Evolutionary conservation across 1,284 basidiomycete species (phyloP), one percentile per base, ranked within the genome.

Genomic region (Cryptococcus amylolentus): DNA sequence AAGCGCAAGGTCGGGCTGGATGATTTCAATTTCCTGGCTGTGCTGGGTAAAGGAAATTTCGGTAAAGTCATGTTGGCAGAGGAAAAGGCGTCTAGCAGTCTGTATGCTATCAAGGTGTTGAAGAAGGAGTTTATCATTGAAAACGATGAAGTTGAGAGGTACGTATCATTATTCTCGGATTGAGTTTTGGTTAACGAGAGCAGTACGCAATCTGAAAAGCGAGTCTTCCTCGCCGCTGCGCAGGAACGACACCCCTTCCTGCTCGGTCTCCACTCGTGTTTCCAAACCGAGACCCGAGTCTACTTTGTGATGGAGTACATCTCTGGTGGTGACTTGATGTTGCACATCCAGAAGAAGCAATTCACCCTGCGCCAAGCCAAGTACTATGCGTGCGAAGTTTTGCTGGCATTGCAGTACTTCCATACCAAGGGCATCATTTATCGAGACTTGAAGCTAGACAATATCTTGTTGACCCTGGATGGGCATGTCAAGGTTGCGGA

Each of bases 111-210:
- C 83, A 99, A 99, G 80, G 96, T 99, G 40, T 78, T 99, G 73
- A 99, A 99, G 83, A 99, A 99, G 77, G 96, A 98, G 79, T 98
- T 98, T 72, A 98, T 98, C 77, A 98, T 99, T 67, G 96, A 99
- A 75, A 98, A 99, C 67, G 96, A 99, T 78, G 96, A 98, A 81
- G 93, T 99, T 6, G 96, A 98, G 80, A 96, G 91, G 93, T 92
- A 61, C 55, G 81, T 70, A 53, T 10, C 53, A 7, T 48, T 41
- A 16, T 27, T 13, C 54, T 13, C 7, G 27, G 12, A n/a, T 23
- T 6, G n/a, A 18, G 27, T 41, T 18, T 51, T 61, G 49, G 58
- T 41, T 38, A 7, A 4, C 40, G 3, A 43, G 40, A 4, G 3
- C 63, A 96, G 95, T 70, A 98, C 96, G 42, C 94, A 96, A 65